phyloP scores from a whole-genome alignment of 805 yeast species.

The Dipodascopsis tothii region DNA sequence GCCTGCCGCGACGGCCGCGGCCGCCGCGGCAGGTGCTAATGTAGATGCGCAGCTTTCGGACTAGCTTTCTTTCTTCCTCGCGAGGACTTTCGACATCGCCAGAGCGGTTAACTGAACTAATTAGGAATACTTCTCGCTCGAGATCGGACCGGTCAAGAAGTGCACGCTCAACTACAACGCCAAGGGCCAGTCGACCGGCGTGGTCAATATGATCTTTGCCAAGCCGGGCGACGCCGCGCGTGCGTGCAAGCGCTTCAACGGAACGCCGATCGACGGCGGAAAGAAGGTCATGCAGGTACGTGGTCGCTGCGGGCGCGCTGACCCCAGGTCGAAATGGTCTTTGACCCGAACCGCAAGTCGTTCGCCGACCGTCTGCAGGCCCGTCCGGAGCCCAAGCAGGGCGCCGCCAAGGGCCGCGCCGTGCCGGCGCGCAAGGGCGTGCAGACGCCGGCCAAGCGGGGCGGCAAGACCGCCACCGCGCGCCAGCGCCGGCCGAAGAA shows the following conservation, averaged over 20 bases:
- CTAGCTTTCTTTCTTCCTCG: background rate
- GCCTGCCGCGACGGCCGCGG: background rate
- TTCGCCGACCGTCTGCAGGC: slow-evolving; percentile 23
- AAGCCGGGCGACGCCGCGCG: slow-evolving; percentile 59
- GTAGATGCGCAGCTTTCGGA: background rate
- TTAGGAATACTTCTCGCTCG: slow-evolving; percentile 81
- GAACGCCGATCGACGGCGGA: slow-evolving; percentile 90
- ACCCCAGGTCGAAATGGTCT: slow-evolving; percentile 57
- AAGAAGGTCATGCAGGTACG: slow-evolving; percentile 54
- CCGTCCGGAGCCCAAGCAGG: slow-evolving; percentile 1
- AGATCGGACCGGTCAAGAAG: slow-evolving; percentile 75
- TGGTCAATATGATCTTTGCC: slow-evolving; percentile 77
- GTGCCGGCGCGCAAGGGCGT: too few species aligned
- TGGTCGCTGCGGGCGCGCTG: background rate
- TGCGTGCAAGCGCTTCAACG: slow-evolving; percentile 79
- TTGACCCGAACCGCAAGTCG: slow-evolving; percentile 56
- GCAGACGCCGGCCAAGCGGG: too few species aligned
- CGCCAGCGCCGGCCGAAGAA: slow-evolving; percentile 44
- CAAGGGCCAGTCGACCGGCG: slow-evolving; percentile 84
- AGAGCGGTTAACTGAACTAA: slow-evolving; percentile 2
- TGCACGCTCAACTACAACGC: slow-evolving; percentile 73
- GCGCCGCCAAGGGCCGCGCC: too few species aligned
- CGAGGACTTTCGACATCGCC: background rate
- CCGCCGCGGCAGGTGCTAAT: background rate
- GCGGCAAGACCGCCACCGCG: background rate